Base-by-base conservation (phyloP, 2,329 filamentous ascomycete species). In the Graphium sp. region DNA sequence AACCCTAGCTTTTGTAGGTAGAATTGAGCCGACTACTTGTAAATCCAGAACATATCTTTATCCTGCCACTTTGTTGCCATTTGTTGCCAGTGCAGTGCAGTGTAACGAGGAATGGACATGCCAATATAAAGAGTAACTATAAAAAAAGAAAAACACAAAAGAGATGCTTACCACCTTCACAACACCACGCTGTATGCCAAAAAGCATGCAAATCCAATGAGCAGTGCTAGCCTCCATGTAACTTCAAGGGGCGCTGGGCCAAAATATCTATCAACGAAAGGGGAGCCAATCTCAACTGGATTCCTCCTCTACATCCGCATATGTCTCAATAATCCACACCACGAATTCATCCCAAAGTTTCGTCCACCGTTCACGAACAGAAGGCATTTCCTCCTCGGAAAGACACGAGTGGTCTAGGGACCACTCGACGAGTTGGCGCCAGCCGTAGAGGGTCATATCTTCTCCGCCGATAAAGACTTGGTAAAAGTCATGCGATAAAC, bases 401-500 rank as follows among this genome's bases (percentile, higher is more conserved):
- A 74, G 50, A 39, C 66, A 73, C 2, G 68, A 56, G 43, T 76
- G 67, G 32, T 71, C 54, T 10, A 76, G 49, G 39, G 70, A 75
- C 71, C 71, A 75, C 37, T 63, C 49, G 11, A 57, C 56, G 14
- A 76, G 58, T 47, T 82, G 75, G 43, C 75, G 74, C 72, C 76
- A 79, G 24, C 76, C 76, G 36, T 67, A 67, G 0, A 84, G 48
- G 12, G 60, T 66, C 62, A 83, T 79, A 32, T 68, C 61, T 9
- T 61, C 56, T 24, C 69, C 70, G 26, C 77, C 78, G 6, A 78
- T 62, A 58, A 83, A 70, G 33, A 74, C 62, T 43, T 84, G 78
- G 44, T 82, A 83, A 43, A 83, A 82, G 42, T 84, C 78, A 37
- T 82, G 74, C 1, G 73, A 75, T 24, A 83, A 58, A 2, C 71